phyloP scores from a whole-genome alignment of 2,329 filamentous ascomycete genomes.

The Trichothecium roseum region DNA sequence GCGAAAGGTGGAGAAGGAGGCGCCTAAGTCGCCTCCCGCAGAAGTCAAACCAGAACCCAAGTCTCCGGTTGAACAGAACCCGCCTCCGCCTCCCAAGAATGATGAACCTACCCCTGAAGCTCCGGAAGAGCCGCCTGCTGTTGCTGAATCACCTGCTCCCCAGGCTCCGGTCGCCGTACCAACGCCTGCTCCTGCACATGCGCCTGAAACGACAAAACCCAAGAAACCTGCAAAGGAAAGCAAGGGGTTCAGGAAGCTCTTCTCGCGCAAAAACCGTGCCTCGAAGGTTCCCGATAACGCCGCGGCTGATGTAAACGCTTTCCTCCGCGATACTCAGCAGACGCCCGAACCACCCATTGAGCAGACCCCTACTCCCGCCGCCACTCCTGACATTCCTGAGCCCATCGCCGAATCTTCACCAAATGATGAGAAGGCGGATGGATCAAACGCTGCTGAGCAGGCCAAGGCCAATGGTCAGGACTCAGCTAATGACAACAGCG shows the following conservation, averaged over 20 bases:
- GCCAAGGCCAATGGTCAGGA: background rate
- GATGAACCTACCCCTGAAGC: slow-evolving; percentile 3
- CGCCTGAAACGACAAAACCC: slow-evolving; percentile 6
- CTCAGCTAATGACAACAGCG: slow-evolving; percentile 41
- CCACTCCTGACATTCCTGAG: slow-evolving; percentile 6
- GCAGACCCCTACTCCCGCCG: slow-evolving; percentile 1
- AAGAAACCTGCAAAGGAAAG: slow-evolving; percentile 39
- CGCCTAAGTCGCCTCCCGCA: background rate
- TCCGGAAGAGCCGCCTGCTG: background rate
- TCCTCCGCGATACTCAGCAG: slow-evolving; percentile 22
- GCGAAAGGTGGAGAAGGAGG: background rate
- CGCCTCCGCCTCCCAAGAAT: slow-evolving; percentile 13
- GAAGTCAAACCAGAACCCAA: slow-evolving; percentile 1
- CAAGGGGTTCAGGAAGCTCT: slow-evolving; percentile 53
- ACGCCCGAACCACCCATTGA: background rate
- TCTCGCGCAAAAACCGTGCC: slow-evolving; percentile 50
- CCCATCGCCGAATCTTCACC: background rate
- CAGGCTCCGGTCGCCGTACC: slow-evolving; percentile 10
- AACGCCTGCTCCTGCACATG: slow-evolving; percentile 1
- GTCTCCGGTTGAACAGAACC: slow-evolving; percentile 1
- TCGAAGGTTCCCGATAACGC: slow-evolving; percentile 48
- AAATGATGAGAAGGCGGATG: background rate
- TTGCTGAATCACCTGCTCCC: slow-evolving; percentile 17
- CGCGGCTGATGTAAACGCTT: slow-evolving; percentile 37
- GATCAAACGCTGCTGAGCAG: background rate